Conservation (phyloP, 2,329 filamentous ascomycete species). For the Talaromyces atroroseus region DNA sequence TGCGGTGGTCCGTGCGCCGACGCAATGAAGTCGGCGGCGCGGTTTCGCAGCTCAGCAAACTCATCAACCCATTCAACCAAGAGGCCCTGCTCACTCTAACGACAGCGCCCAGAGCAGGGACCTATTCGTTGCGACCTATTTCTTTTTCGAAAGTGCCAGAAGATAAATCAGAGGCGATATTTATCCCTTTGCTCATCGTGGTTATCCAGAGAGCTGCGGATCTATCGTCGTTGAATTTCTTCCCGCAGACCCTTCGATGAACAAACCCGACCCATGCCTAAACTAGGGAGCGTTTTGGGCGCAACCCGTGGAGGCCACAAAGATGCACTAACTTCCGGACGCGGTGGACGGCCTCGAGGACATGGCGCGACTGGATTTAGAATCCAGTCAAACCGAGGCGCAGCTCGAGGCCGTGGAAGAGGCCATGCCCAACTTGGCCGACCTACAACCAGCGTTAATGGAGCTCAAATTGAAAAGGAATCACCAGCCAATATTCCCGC, state of each 20-base stretch:
- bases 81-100: slow-evolving; percentile 10
- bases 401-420: slow-evolving; percentile 8
- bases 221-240: slow-evolving; percentile 4
- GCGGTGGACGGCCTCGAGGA: slow-evolving; percentile 7
- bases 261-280: slow-evolving; percentile 13
- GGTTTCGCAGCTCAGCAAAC: neutral
- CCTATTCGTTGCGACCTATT: neutral
- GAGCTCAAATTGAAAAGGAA: neutral
- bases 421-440: slow-evolving; percentile 3
- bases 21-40: neutral
- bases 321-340: slow-evolving; percentile 11
- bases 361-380: neutral
- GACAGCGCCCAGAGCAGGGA: slow-evolving; percentile 11
- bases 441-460: slow-evolving; percentile 1
- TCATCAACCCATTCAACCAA: neutral
- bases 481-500: neutral
- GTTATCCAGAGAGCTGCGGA: neutral
- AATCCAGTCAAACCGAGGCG: slow-evolving; percentile 6
- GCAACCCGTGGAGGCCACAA: slow-evolving; percentile 13
- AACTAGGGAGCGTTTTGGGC: slow-evolving; percentile 12
- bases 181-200: neutral
- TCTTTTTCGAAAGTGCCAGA: neutral
- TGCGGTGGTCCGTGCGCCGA: neutral
- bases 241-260: slow-evolving; percentile 10
- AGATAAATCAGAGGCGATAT: neutral